Percentiles rank a stretch among this genome's conserved stretches.
Conservation (phyloP, 1,284 basidiomycete genomes). For the Pyrrhoderma noxium region DNA sequence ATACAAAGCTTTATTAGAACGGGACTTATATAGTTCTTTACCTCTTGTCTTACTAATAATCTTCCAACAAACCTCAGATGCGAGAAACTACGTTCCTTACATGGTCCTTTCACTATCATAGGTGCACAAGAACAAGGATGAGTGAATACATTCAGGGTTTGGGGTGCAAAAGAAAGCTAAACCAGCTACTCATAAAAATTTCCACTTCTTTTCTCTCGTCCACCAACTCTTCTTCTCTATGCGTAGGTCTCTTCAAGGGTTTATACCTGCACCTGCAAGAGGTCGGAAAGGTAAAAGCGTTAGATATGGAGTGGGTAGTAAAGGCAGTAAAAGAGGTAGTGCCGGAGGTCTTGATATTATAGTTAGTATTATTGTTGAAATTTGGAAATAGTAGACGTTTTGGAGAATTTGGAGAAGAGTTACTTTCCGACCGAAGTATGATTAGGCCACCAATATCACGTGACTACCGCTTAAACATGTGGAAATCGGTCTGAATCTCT, state of each 20-base stretch:
- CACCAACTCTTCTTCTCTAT: slow-evolving; percentile 78
- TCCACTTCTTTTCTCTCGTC: slow-evolving; percentile 78
- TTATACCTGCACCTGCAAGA: slow-evolving; percentile 43
- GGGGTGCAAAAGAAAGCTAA: background rate
- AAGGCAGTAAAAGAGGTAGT: slow-evolving; percentile 61
- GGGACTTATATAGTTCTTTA: slow-evolving; percentile 68
- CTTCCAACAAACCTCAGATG: slow-evolving; percentile 70
- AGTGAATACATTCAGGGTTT: too few species aligned
- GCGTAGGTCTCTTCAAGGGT: slow-evolving; percentile 58
- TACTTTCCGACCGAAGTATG: background rate
- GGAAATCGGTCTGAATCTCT: background rate
- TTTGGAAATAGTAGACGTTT: slow-evolving; percentile 15
- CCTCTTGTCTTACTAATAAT: slow-evolving; percentile 65
- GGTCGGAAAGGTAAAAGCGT: slow-evolving; percentile 42
- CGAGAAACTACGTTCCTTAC: slow-evolving; percentile 60
- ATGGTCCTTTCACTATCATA: slow-evolving; percentile 39
- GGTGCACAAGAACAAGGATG: too few species aligned
- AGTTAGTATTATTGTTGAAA: slow-evolving; percentile 61
- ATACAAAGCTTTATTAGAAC: background rate
- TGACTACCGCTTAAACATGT: background rate
- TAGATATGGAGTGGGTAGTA: slow-evolving; percentile 59
- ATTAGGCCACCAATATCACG: background rate
- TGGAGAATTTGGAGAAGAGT: background rate
- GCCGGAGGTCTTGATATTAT: slow-evolving; percentile 51
- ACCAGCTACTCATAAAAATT: slow-evolving; percentile 44